Evolutionary conservation across 2,329 filamentous ascomycete genomes (phyloP).

Genomic region (Chaetomiaceae sp.): DNA sequence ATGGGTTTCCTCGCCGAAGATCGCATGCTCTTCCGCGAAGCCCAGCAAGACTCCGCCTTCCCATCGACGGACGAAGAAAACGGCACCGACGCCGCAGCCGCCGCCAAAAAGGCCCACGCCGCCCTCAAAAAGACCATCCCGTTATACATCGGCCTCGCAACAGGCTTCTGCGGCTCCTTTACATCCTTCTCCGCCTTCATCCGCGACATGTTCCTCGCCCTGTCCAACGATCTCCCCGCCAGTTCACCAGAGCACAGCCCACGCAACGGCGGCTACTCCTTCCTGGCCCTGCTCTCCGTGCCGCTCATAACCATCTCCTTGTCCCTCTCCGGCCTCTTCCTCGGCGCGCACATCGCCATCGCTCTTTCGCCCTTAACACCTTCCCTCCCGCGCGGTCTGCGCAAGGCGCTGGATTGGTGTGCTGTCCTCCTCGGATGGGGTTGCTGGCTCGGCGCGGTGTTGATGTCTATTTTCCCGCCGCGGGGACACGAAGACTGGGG

Average conservation of each 20-base stretch:
- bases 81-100: constrained; percentile 33
- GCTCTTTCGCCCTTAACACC: constrained; percentile 55
- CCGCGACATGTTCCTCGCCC: constrained; percentile 71
- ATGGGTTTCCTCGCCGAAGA: constrained; percentile 87
- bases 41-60: constrained; percentile 29
- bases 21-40: constrained; percentile 61
- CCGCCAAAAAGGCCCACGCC: constrained; percentile 54
- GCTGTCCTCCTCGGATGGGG: constrained; percentile 63
- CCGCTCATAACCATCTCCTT: constrained; percentile 68
- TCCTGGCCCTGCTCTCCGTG: constrained; percentile 75
- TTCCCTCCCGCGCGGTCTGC: constrained; percentile 53
- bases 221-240: constrained; percentile 66
- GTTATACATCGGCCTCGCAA: constrained; percentile 68
- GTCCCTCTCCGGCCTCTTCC: constrained; percentile 62
- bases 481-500: constrained; percentile 64
- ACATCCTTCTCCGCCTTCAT: constrained; percentile 86
- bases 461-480: constrained; percentile 69
- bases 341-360: constrained; percentile 72
- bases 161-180: constrained; percentile 69
- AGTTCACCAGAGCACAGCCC: constrained; percentile 18
- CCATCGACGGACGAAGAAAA: constrained; percentile 36
- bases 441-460: constrained; percentile 71
- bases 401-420: constrained; percentile 59
- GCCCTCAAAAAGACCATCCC: constrained; percentile 80
- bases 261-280: constrained; percentile 71